Evolutionary conservation across 2,329 filamentous ascomycete species (phyloP).

Genomic region (Coniella vitis): DNA sequence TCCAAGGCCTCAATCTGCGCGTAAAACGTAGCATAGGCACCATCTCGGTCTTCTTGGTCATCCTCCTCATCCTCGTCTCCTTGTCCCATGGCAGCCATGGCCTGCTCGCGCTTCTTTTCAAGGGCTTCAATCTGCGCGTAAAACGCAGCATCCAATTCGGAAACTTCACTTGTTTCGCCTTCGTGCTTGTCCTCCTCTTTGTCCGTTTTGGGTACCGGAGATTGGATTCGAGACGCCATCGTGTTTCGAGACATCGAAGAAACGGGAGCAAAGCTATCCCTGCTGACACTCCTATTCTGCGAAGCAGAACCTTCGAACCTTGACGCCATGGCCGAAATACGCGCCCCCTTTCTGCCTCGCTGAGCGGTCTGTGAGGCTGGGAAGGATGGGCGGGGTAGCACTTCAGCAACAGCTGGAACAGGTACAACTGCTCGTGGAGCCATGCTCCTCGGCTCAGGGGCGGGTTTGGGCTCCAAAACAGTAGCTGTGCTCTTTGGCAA

Average conservation of each 20-base stretch:
- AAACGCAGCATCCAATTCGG: too few species aligned
- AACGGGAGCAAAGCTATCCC: not conserved
- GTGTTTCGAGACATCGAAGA: not conserved
- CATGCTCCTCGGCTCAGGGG: not conserved
- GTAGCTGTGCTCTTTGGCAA: too few species aligned
- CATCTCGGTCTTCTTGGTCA: too few species aligned
- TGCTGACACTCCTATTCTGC: not conserved
- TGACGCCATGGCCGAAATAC: slow-evolving; percentile 3
- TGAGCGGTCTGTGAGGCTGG: slow-evolving; percentile 2
- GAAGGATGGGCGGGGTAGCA: not conserved
- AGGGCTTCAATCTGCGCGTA: too few species aligned
- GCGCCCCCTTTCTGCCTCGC: slow-evolving; percentile 1
- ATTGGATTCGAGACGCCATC: not conserved
- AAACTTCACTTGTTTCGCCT: not conserved
- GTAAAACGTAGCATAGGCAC: too few species aligned
- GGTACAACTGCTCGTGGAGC: too few species aligned
- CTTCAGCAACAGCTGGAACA: not conserved
- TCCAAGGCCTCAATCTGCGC: not conserved
- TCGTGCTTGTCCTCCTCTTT: not conserved
- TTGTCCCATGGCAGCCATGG: too few species aligned
- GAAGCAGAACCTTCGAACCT: slow-evolving; percentile 3
- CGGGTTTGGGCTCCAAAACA: too few species aligned
- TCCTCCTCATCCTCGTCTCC: too few species aligned
- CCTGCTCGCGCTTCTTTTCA: not conserved
- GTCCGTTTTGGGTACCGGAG: not conserved